Percentiles rank a stretch among this genome's conserved stretches.
phyloP scores from a whole-genome alignment of 2,329 filamentous ascomycete species.

The Hypoxylon sp. region DNA sequence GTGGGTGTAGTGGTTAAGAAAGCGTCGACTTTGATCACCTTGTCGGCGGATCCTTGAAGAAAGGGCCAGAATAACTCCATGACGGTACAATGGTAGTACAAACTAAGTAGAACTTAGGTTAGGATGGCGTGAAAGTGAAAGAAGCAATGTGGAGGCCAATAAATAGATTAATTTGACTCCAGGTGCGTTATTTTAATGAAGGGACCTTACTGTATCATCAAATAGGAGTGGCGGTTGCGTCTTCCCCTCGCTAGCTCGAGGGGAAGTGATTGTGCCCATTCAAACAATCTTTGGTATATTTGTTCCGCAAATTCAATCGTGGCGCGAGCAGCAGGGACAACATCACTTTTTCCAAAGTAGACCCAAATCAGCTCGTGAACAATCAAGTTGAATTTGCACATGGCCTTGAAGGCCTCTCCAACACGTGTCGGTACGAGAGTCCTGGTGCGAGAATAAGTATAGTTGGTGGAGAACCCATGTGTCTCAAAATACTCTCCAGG shows the following conservation, averaged over 20 bases:
- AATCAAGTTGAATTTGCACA: slow-evolving; percentile 32
- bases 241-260: slow-evolving; percentile 29
- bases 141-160: background rate
- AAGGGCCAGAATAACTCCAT: slow-evolving; percentile 37
- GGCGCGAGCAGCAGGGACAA: slow-evolving; percentile 31
- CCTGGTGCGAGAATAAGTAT: slow-evolving; percentile 3
- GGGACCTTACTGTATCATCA: slow-evolving; percentile 34
- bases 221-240: slow-evolving; percentile 25
- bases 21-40: slow-evolving; percentile 21
- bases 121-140: slow-evolving; percentile 5
- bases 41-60: slow-evolving; percentile 18
- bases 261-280: slow-evolving; percentile 30
- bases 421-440: slow-evolving; percentile 15
- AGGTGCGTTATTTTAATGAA: background rate
- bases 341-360: slow-evolving; percentile 29
- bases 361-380: slow-evolving; percentile 31
- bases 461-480: slow-evolving; percentile 11
- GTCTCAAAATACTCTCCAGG: slow-evolving; percentile 28
- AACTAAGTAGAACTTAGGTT: slow-evolving; percentile 22
- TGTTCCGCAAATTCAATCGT: slow-evolving; percentile 31
- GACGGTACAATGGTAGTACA: slow-evolving; percentile 33
- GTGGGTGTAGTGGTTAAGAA: slow-evolving; percentile 11
- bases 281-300: slow-evolving; percentile 25
- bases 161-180: background rate
- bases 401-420: slow-evolving; percentile 22